These are phyloP conservation scores for Phytophthora nicotianae DNA, from an alignment of 352 stramenopile genomes.

Conservation along the genomic window DNA sequence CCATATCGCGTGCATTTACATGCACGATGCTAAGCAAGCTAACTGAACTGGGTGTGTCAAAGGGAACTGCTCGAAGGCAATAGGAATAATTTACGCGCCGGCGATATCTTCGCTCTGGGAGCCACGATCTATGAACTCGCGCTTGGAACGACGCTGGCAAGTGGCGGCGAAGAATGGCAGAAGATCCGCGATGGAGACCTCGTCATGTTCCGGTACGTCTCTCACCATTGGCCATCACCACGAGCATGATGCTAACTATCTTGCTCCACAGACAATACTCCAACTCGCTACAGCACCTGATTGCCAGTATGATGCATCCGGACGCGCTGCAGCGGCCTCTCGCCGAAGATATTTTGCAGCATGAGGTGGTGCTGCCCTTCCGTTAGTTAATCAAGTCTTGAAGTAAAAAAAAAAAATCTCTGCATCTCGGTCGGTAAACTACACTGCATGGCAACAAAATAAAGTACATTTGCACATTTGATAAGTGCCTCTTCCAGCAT, in stretches of 20 bases:
- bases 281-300: conserved; percentile 87
- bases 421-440: conserved; percentile 23
- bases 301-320: conserved; percentile 88
- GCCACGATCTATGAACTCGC: conserved; percentile 87
- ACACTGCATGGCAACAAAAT: conserved; percentile 19
- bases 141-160: conserved; percentile 68
- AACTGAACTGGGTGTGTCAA: conserved; percentile 1
- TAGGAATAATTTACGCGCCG: conserved; percentile 71
- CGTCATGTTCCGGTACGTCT: conserved; percentile 68
- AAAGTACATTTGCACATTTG: conserved; percentile 16
- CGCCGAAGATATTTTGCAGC: conserved; percentile 84
- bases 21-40: neutral
- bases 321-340: conserved; percentile 81
- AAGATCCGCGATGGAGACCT: conserved; percentile 87
- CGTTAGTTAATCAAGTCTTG: conserved; percentile 32
- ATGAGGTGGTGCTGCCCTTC: conserved; percentile 81
- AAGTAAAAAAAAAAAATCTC: conserved; percentile 10
- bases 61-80: conserved; percentile 84
- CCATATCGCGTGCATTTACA: neutral
- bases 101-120: conserved; percentile 86
- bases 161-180: conserved; percentile 84
- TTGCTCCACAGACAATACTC: conserved; percentile 71
- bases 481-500: neutral
- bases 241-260: conserved; percentile 12
- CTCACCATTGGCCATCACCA: conserved; percentile 2